Conservation (phyloP, 495 filamentous ascomycete species). For the Pyrenopolyporus hunteri region DNA sequence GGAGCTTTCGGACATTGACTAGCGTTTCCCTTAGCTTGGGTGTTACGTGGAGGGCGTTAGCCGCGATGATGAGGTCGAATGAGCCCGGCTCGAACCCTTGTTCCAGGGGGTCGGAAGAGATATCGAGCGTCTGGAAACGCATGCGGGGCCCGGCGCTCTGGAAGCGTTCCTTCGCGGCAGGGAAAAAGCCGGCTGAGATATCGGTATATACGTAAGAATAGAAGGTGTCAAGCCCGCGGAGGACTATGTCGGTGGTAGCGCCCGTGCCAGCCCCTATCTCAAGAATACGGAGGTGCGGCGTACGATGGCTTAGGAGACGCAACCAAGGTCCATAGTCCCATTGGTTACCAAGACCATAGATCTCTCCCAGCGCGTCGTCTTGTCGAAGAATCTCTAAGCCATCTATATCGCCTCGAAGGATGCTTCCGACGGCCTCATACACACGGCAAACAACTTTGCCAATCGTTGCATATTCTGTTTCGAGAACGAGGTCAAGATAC, state of each 20-base stretch:
- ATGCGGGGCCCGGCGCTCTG: slow-evolving; percentile 43
- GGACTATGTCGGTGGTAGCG: slow-evolving; percentile 46
- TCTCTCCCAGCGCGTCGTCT: not conserved
- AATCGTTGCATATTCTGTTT: too few species aligned
- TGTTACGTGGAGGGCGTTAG: slow-evolving; percentile 58
- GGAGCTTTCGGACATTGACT: slow-evolving; percentile 47
- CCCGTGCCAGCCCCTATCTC: slow-evolving; percentile 49
- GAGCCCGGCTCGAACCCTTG: slow-evolving; percentile 52
- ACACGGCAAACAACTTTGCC: too few species aligned
- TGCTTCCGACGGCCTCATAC: too few species aligned
- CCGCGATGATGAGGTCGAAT: slow-evolving; percentile 60
- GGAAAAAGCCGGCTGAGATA: slow-evolving; percentile 53
- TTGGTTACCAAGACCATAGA: slow-evolving; percentile 1
- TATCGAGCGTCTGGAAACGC: slow-evolving; percentile 54
- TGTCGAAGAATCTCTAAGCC: too few species aligned
- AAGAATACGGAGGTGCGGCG: not conserved
- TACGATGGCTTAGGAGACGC: not conserved
- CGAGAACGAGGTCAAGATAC: too few species aligned
- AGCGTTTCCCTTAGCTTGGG: slow-evolving; percentile 46
- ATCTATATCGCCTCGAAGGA: too few species aligned
- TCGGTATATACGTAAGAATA: slow-evolving; percentile 48
- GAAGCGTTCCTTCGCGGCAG: slow-evolving; percentile 31
- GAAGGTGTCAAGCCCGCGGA: slow-evolving; percentile 15
- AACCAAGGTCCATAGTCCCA: not conserved
- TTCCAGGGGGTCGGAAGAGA: slow-evolving; percentile 23